Evolutionary conservation across 805 yeast species (phyloP).

Genomic region (Candida pseudoglaebosa): DNA sequence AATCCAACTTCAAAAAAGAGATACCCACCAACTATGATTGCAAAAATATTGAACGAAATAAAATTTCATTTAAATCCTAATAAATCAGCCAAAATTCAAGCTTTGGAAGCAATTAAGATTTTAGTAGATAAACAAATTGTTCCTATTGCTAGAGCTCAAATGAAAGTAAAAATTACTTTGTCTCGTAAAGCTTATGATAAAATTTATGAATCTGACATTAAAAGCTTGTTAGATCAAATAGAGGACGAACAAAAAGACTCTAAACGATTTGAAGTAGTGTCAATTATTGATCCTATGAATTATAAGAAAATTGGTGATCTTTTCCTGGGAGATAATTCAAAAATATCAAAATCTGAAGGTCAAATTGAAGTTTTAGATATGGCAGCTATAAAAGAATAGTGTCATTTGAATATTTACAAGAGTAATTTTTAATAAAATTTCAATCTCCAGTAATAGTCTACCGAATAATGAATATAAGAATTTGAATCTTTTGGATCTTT

Average conservation of each 20-base stretch:
- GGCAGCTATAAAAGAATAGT: slow-evolving; percentile 68
- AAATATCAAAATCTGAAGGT: slow-evolving; percentile 52
- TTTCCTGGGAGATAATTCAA: slow-evolving; percentile 45
- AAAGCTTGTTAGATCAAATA: slow-evolving; percentile 31
- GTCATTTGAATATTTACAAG: neutral
- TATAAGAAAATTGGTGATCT: slow-evolving; percentile 62
- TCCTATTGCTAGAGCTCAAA: slow-evolving; percentile 91
- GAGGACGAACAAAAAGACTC: slow-evolving; percentile 50
- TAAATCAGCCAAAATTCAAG: slow-evolving; percentile 80
- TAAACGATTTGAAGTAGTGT: slow-evolving; percentile 40
- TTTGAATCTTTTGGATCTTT: too few relatives aligned
- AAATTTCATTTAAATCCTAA: slow-evolving; percentile 74
- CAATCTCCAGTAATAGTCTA: too few relatives aligned
- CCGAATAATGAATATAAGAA: neutral
- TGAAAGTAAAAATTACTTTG: slow-evolving; percentile 73
- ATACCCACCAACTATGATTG: slow-evolving; percentile 92
- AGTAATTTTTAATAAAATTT: too few relatives aligned
- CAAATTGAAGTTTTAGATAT: slow-evolving; percentile 79
- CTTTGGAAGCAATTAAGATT: slow-evolving; percentile 82
- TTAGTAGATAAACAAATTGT: slow-evolving; percentile 75
- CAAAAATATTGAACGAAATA: slow-evolving; percentile 72
- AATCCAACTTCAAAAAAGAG: slow-evolving; percentile 87
- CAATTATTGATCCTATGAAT: slow-evolving; percentile 81
- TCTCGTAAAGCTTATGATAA: slow-evolving; percentile 49
- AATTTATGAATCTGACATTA: slow-evolving; percentile 27